Conservation (phyloP, 192 early-diverging fungal genomes). For the Podila epigama region DNA sequence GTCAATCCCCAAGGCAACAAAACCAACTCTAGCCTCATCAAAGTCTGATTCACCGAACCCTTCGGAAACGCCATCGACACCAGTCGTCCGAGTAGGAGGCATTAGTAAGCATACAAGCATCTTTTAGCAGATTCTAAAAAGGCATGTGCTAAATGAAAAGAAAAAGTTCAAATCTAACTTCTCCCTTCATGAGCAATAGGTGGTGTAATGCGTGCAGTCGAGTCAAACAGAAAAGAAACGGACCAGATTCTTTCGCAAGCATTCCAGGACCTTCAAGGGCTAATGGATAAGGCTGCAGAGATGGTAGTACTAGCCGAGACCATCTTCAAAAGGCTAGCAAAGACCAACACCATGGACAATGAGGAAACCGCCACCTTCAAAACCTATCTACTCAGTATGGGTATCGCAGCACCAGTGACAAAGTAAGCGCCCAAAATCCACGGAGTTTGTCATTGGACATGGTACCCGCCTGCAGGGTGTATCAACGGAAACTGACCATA, state of each 20-base stretch:
- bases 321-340: slow-evolving; percentile 21
- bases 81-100: slow-evolving; percentile 31
- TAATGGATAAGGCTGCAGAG: slow-evolving; percentile 88
- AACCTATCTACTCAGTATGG: slow-evolving; percentile 85
- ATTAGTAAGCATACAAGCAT: slow-evolving; percentile 50
- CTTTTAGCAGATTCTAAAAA: neutral
- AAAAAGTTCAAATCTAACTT: neutral
- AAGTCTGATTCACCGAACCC: slow-evolving; percentile 7
- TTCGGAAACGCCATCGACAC: neutral
- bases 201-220: slow-evolving; percentile 70
- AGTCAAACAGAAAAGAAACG: slow-evolving; percentile 67
- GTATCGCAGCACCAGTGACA: slow-evolving; percentile 91
- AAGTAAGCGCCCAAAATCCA: slow-evolving; percentile 54
- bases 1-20: neutral
- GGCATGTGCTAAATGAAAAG: neutral
- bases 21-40: slow-evolving; percentile 6
- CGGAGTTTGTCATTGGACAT: neutral
- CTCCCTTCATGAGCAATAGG: slow-evolving; percentile 44
- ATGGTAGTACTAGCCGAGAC: slow-evolving; percentile 67
- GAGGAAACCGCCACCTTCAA: slow-evolving; percentile 63
- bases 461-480: neutral
- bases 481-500: neutral
- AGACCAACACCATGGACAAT: slow-evolving; percentile 59
- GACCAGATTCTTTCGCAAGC: slow-evolving; percentile 79
- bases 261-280: slow-evolving; percentile 87